phyloP scores from a whole-genome alignment of 2,329 filamentous ascomycete genomes.

The Elsinoe perseae region DNA sequence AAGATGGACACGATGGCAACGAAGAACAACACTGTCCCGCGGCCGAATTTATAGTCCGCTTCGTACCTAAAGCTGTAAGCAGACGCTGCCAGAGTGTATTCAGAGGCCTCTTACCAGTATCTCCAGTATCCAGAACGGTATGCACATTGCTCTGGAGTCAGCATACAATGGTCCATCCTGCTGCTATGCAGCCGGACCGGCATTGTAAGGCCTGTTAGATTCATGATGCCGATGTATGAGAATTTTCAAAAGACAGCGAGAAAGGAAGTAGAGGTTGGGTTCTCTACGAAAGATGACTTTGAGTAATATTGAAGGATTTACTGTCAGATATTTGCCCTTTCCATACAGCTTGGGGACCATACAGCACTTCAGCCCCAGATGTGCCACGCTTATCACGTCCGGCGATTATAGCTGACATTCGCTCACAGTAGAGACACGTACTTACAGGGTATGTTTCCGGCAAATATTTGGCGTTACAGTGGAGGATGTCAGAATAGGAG shows the following conservation, averaged over 20 bases:
- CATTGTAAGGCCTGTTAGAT: conserved; percentile 33
- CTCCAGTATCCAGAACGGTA: conserved; percentile 43
- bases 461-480: background rate
- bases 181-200: conserved; percentile 37
- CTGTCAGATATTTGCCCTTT: too few species aligned
- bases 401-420: background rate
- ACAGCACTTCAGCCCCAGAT: too few species aligned
- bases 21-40: conserved; percentile 49
- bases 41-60: conserved; percentile 47
- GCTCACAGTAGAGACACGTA: background rate
- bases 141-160: conserved; percentile 38
- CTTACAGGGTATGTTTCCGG: background rate
- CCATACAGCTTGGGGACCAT: too few species aligned
- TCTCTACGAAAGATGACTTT: too few species aligned
- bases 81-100: background rate
- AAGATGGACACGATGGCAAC: conserved; percentile 44
- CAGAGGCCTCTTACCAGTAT: conserved; percentile 39
- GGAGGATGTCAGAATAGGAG: background rate
- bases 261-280: background rate
- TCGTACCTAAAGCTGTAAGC: conserved; percentile 38
- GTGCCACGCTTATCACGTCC: background rate
- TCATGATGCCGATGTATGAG: background rate
- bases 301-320: too few species aligned
- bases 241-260: background rate
- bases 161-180: conserved; percentile 26